These are phyloP conservation scores for Henckelia pumila DNA, from an alignment of 257 asterid species.

Conservation along the genomic window DNA sequence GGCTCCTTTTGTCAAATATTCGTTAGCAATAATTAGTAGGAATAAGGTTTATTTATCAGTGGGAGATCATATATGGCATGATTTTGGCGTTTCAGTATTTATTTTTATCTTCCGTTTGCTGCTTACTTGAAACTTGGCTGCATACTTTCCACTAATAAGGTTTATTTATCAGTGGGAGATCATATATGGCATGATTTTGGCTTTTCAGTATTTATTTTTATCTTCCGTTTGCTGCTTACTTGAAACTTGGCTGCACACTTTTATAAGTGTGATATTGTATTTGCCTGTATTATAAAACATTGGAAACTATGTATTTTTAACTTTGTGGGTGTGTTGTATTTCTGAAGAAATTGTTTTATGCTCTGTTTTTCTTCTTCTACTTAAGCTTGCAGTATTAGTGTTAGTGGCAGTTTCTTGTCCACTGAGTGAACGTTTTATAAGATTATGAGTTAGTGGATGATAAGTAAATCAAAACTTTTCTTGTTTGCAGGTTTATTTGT, in stretches of 20 bases:
- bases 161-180: too few relatives aligned
- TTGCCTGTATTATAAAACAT: not conserved
- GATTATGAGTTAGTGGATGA: not conserved
- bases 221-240: not conserved
- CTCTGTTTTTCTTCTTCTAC: not conserved
- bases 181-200: too few relatives aligned
- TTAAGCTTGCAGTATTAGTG: constrained; percentile 8
- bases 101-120: not conserved
- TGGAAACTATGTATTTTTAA: too few relatives aligned
- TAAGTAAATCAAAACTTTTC: not conserved
- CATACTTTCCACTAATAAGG: too few relatives aligned
- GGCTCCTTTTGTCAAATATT: not conserved
- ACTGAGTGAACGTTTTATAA: not conserved
- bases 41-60: not conserved
- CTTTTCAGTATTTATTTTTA: not conserved
- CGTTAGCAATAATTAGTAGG: not conserved
- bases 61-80: not conserved
- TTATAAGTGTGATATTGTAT: not conserved
- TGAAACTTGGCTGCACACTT: not conserved
- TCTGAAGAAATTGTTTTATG: not conserved
- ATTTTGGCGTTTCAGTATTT: not conserved
- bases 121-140: not conserved
- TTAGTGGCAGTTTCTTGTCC: not conserved
- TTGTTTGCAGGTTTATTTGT: constrained; percentile 74
- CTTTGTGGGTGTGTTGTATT: not conserved